Evolutionary conservation across 73 alveolate genomes (phyloP), one percentile per base, ranked within the genome.

Genomic region (Blepharisma stoltei): DNA sequence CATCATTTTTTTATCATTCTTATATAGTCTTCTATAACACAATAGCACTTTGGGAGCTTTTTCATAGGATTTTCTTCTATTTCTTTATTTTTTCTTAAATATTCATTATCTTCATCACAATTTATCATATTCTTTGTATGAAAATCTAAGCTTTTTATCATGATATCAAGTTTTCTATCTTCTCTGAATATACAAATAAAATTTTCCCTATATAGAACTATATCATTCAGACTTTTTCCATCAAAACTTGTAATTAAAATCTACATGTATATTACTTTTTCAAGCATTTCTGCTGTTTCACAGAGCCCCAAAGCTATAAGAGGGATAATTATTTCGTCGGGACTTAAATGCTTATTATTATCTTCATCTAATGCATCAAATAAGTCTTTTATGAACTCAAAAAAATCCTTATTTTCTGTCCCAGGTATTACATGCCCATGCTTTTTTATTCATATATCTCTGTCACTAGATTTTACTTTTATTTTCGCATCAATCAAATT

Each of bases 361-460:
- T 60, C 73, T 60, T 60, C 73, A 60, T 60, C 73, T 2, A 60
- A 25, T 18, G 73, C 73, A 0, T 18, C 48, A 60, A 60, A 60
- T 9, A 60, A 25, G 48, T 0, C 48, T 60, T 38, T 60, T 60
- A 60, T 14, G 46, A 60, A 60, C 11, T 60, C 18, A 14, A 18
- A 18, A 60, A 60, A 60, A 60, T n/a, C 38, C 14, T n/a, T 25
- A 14, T n/a, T 14, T 14, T 25, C 73, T 1, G 14, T 1, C 14
- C 14, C 38, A 20, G 73, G 18, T 60, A 25, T 11, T 25, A 14
- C 47, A 25, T 14, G 48, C 5, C 73, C 73, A 2, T 38, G 38
- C 5, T n/a, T 18, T 25, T 25, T 60, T 8, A 60, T 25, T 38
- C 73, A 60, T 9, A n/a, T n/a, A 18, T 60, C 46, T 60, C 73